Conservation (phyloP, 768 basidiomycete genomes). For the Pseudohyphozyma bogoriensis region DNA sequence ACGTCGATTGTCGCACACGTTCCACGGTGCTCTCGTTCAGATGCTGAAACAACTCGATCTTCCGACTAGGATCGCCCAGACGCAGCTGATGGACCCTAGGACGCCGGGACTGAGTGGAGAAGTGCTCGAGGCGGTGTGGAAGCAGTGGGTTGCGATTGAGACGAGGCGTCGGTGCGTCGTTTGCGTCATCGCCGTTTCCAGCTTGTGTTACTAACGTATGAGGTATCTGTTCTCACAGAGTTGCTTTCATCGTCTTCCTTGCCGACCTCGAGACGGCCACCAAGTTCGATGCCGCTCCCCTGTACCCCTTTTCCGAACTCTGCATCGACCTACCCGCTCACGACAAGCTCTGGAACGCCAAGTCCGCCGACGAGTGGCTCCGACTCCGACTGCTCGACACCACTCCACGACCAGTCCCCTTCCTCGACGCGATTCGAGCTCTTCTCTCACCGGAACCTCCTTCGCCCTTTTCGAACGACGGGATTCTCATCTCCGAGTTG, state of each 20-base stretch:
- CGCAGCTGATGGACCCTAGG: not conserved
- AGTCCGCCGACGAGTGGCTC: slow-evolving; percentile 6
- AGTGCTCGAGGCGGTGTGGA: slow-evolving; percentile 10
- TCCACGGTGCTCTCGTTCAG: slow-evolving; percentile 21
- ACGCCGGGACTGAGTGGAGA: not conserved
- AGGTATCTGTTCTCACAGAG: slow-evolving; percentile 1
- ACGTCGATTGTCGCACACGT: slow-evolving; percentile 21
- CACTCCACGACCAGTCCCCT: not conserved
- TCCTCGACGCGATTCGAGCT: slow-evolving; percentile 17
- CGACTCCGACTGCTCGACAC: not conserved
- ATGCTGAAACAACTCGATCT: slow-evolving; percentile 21
- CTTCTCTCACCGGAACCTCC: slow-evolving; percentile 1
- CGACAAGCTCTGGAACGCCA: slow-evolving; percentile 18
- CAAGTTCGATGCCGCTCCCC: not conserved
- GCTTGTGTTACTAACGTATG: not conserved
- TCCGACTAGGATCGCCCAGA: slow-evolving; percentile 1
- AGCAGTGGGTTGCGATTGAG: slow-evolving; percentile 21
- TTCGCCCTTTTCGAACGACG: slow-evolving; percentile 9
- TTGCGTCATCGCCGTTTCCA: no score
- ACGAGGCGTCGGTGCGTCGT: slow-evolving; percentile 16
- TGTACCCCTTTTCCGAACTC: slow-evolving; percentile 2
- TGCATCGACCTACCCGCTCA: slow-evolving; percentile 4
- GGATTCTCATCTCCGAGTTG: slow-evolving; percentile 12
- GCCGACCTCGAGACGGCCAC: slow-evolving; percentile 22
- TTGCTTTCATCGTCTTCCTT: slow-evolving; percentile 28